Evolutionary conservation across 345 rosid genomes (phyloP), one percentile per base, ranked within the genome.

Genomic region (Gossypium bickii): DNA sequence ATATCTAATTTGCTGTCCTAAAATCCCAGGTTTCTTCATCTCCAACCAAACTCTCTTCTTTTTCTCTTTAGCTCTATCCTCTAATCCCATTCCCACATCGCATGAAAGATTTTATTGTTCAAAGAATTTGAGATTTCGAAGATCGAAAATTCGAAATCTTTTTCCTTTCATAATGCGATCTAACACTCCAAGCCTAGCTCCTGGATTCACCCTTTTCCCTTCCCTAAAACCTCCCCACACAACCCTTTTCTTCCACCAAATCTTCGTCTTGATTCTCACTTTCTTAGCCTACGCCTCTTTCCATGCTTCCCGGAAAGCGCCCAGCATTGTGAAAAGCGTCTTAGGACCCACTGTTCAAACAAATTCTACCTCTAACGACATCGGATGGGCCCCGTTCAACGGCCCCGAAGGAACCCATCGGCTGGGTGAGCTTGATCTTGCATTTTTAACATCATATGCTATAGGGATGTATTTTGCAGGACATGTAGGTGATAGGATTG

Each of bases 281-380:
- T 92, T 92, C 79, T 72, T 92, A 41, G 95, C 97, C 22, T 91
- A 94, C 47, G 97, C 98, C 43, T 90, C 97, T 12, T 94, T 94
- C 74, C 97, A 94, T 67, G 98, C 97, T 61, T 94, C 98, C 12
- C 86, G 97, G n/a, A 94, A 94, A 76, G 97, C 97, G 34, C 95
- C 92, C 1, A 94, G 97, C 85, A 92, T 94, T 27, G 98, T 92
- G 71, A 94, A 94, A 80, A 92, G 97, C 78, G 88, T 90, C 8
- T 89, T 94, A 20, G 97, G 95, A 62, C 97, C 97, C 70, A 72
- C 87, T 2, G 7, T 73, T 73, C 78, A 52, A 17, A 65, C 82
- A 1, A 81, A 77, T 78, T 82, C 74, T 16, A 69, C 73, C 67
- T 71, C 68, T 6, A 60, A 9, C 12, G 92, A 84, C 57, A 41